Evolutionary conservation across 2,329 filamentous ascomycete genomes (phyloP), one percentile per base, ranked within the genome.

Genomic region (Aspergillus texensis): DNA sequence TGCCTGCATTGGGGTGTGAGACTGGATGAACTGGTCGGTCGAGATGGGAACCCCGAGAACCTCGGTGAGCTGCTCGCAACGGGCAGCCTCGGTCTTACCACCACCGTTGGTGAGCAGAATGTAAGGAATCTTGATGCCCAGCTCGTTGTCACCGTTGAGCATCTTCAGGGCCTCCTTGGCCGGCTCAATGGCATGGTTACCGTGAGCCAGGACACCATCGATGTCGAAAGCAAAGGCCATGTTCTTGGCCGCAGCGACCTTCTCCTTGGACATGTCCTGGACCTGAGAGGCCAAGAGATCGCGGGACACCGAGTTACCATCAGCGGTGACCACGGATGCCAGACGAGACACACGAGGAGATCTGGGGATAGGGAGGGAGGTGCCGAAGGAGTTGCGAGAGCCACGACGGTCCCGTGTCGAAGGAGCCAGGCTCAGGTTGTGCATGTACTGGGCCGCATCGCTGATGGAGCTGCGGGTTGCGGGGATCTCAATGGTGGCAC

Each of bases 91-190:
- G 26, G 86, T 86, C 83, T 91, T 91, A 70, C 89, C 89, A 58
- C 88, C 90, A 68, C 89, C 89, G 81, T 92, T 92, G 74, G 89
- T 92, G 61, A 92, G 80, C 80, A 92, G 89, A 75, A 91, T 91
- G 82, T 91, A 77, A 82, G 64, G 89, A 83, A 92, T 92, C 84
- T 90, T 91, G 81, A 92, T 91, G 65, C 89, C 89, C 57, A 92
- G 86, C 80, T 92, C 88, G 78, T 91, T 91, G 79, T 91, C 88
- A 11, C 89, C 89, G 77, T 91, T 91, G 57, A 91, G 82, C 76
- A 91, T 91, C 75, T 89, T 86, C 45, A 91, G 85, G 16, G 86
- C 87, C 62, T 86, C 84, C 72, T 85, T 82, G 65, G 88, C 89
- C 79, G 91, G 85, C 48, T 88, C 88, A 66, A 92, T 91, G 63